These are phyloP conservation scores for Sclerotinia borealis DNA, from an alignment of 2,329 filamentous ascomycete species.

Conservation along the genomic window DNA sequence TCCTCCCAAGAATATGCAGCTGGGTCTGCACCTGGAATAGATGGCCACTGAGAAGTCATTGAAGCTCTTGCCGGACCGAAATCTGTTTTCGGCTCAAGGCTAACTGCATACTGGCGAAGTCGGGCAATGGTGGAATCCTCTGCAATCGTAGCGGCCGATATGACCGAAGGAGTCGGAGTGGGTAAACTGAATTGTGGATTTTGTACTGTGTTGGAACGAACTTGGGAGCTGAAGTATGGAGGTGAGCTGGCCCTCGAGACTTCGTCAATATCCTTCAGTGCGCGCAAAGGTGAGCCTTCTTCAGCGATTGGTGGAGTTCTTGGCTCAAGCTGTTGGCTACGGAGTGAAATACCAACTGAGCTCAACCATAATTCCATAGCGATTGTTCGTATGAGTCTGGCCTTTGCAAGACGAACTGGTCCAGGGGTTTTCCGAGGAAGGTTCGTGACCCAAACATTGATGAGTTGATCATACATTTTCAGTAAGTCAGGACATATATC, in stretches of 20 bases:
- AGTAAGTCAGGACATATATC: constrained; percentile 18
- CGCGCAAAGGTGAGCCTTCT: neutral
- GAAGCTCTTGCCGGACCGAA: constrained; percentile 22
- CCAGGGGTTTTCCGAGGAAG: constrained; percentile 25
- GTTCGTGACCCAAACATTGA: constrained; percentile 29
- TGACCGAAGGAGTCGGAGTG: constrained; percentile 27
- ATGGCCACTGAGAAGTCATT: constrained; percentile 34
- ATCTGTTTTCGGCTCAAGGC: constrained; percentile 29
- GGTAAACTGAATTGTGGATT: constrained; percentile 16
- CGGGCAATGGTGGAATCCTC: constrained; percentile 33
- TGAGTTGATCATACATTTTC: constrained; percentile 29
- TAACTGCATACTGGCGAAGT: constrained; percentile 33
- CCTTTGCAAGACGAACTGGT: constrained; percentile 26
- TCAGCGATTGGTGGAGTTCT: neutral
- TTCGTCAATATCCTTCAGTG: constrained; percentile 11
- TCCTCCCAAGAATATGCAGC: constrained; percentile 30
- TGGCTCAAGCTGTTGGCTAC: constrained; percentile 12
- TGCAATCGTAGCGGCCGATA: constrained; percentile 17
- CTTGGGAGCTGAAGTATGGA: constrained; percentile 21
- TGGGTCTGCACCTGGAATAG: constrained; percentile 33
- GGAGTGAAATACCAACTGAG: constrained; percentile 27
- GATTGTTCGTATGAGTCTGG: constrained; percentile 27
- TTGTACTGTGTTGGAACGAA: constrained; percentile 6
- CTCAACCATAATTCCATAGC: constrained; percentile 30
- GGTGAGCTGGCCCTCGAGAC: constrained; percentile 20